A percentile compares a stretch with the other conserved stretches of the same genome.
Conservation (phyloP, 306 rosid species). For the Dalbergia oliveri region DNA sequence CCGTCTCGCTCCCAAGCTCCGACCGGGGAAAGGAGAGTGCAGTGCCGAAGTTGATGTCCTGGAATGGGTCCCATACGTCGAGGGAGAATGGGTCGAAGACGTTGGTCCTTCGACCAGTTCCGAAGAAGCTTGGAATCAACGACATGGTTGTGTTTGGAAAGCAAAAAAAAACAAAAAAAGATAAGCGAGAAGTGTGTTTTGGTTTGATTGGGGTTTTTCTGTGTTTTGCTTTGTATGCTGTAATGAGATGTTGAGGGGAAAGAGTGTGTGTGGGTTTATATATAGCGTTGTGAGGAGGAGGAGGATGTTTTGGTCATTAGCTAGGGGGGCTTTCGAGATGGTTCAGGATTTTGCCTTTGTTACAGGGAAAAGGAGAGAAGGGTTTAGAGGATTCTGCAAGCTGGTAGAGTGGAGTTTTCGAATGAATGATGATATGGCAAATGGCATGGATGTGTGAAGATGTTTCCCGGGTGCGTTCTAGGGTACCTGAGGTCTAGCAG, state of each 20-base stretch:
- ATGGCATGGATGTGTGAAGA: background rate
- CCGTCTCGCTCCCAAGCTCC: background rate
- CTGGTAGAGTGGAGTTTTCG: too few species aligned
- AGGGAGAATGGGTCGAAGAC: constrained; percentile 53
- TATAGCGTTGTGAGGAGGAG: background rate
- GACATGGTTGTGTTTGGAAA: constrained; percentile 37
- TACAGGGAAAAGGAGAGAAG: background rate
- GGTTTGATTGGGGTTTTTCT: background rate
- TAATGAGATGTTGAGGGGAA: background rate
- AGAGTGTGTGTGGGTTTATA: background rate
- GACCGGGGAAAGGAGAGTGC: background rate
- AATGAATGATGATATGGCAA: too few species aligned
- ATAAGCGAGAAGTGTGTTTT: background rate
- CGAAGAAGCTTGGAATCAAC: constrained; percentile 56
- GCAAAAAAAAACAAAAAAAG: too few species aligned
- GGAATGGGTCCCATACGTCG: constrained; percentile 49
- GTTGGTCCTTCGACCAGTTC: constrained; percentile 52
- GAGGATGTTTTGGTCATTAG: background rate
- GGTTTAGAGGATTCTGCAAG: constrained; percentile 31
- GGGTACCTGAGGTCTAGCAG: too few species aligned
- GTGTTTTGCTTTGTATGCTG: too few species aligned
- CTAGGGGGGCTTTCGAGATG: background rate
- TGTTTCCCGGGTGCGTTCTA: too few species aligned
- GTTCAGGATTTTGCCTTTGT: background rate
- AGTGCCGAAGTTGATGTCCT: background rate